Conservation (phyloP, 2,329 filamentous ascomycete species). For the Xylariaceae sp. region DNA sequence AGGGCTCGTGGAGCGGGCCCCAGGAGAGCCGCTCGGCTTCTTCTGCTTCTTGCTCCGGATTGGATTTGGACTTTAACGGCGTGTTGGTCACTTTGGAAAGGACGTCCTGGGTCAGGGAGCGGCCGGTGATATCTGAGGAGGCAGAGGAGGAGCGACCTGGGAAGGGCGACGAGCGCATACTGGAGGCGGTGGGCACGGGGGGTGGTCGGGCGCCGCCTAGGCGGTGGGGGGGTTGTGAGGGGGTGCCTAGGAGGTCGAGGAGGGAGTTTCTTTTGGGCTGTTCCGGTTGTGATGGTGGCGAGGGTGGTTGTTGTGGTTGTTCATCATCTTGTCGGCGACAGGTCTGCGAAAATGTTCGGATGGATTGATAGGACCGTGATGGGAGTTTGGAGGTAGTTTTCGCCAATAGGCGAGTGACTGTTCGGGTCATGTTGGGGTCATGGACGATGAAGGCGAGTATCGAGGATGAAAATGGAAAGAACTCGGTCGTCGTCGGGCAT, state of each 20-base stretch:
- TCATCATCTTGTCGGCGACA: constrained; percentile 23
- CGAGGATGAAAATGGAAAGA: neutral
- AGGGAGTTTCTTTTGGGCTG: neutral
- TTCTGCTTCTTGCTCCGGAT: neutral
- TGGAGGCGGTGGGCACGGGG: too few species aligned
- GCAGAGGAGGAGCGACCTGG: too few species aligned
- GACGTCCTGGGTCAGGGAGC: too few species aligned
- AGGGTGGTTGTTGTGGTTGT: constrained; percentile 14
- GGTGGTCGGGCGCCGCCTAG: neutral
- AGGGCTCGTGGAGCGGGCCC: constrained; percentile 52
- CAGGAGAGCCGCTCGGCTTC: constrained; percentile 31
- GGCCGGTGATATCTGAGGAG: too few species aligned
- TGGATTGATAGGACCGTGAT: constrained; percentile 18
- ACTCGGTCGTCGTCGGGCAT: too few species aligned
- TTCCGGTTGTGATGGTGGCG: too few species aligned
- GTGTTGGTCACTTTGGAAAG: too few species aligned
- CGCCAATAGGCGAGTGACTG: constrained; percentile 42
- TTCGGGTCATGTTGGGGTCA: constrained; percentile 41
- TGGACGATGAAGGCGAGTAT: constrained; percentile 17
- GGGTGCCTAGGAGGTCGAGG: neutral
- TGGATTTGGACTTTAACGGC: too few species aligned
- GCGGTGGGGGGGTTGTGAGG: neutral
- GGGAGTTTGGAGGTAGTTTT: constrained; percentile 35
- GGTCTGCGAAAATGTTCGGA: constrained; percentile 38
- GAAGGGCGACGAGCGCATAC: too few species aligned